Conservation (phyloP, 768 basidiomycete species). For the Lactarius quietus region DNA sequence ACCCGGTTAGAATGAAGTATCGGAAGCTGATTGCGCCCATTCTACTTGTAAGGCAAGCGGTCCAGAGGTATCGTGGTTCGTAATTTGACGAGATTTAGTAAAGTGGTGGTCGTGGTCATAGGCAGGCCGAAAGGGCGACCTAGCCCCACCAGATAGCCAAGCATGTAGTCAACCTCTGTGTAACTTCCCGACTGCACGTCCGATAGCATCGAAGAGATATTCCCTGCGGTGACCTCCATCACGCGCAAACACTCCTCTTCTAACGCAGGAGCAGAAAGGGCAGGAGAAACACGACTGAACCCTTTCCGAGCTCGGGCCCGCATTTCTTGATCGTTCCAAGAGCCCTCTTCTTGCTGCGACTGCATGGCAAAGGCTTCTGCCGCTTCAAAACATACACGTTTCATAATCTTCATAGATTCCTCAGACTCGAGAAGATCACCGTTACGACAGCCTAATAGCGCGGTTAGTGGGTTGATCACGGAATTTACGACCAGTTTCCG, state of each 20-base stretch:
- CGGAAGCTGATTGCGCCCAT: neutral
- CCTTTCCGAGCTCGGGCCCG: constrained; percentile 28
- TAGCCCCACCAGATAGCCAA: constrained; percentile 71
- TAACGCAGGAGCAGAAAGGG: constrained; percentile 45
- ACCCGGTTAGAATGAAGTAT: neutral
- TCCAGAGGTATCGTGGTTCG: constrained; percentile 54
- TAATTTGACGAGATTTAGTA: constrained; percentile 58
- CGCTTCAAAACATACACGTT: constrained; percentile 68
- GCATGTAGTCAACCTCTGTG: constrained; percentile 82
- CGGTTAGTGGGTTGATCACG: constrained; percentile 82
- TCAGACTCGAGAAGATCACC: constrained; percentile 58
- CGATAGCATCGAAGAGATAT: constrained; percentile 77
- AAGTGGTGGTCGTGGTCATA: constrained; percentile 54
- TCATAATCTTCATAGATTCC: constrained; percentile 44
- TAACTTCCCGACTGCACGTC: constrained; percentile 58
- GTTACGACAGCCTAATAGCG: constrained; percentile 75
- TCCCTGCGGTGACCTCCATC: constrained; percentile 52
- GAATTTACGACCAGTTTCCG: constrained; percentile 81
- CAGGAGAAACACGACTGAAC: constrained; percentile 42
- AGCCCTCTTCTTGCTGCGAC: constrained; percentile 39
- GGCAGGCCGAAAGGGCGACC: constrained; percentile 54
- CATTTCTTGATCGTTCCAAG: constrained; percentile 22
- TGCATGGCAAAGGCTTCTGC: constrained; percentile 54
- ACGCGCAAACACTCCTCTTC: constrained; percentile 56
- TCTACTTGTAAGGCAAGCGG: constrained; percentile 32